Percentiles rank a stretch among this genome's conserved stretches.
These are phyloP conservation scores for Lenzites betulinus DNA, from an alignment of 768 basidiomycete genomes.

Conservation along the genomic window DNA sequence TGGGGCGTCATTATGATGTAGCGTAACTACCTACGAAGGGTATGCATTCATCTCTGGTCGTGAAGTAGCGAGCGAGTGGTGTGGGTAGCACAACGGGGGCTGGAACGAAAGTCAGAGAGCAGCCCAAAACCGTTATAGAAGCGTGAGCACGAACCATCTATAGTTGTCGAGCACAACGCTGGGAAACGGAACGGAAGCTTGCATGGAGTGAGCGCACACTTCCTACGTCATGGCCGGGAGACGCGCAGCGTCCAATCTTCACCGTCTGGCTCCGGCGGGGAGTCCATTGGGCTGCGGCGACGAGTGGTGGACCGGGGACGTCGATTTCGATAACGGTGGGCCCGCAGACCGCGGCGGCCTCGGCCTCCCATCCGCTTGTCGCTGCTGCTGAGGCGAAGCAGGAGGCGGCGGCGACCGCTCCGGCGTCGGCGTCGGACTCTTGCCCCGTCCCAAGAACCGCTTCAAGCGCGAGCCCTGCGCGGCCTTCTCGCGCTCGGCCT, in stretches of 20 bases:
- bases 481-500: constrained; percentile 27
- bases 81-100: background rate
- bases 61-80: background rate
- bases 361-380: background rate
- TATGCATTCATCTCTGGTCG: constrained; percentile 6
- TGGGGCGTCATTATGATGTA: background rate
- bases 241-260: background rate
- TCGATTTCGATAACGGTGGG: background rate
- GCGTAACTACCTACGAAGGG: background rate
- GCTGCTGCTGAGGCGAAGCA: constrained; percentile 3
- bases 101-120: background rate
- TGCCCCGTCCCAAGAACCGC: constrained; percentile 17
- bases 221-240: background rate
- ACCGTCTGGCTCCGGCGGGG: background rate
- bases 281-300: background rate
- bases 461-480: constrained; percentile 22
- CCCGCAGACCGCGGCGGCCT: constrained; percentile 6
- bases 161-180: background rate
- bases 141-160: constrained; percentile 2
- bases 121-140: background rate
- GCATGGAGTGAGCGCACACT: background rate
- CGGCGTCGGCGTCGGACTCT: constrained; percentile 11
- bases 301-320: background rate
- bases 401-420: constrained; percentile 6
- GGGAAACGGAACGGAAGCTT: background rate